A percentile compares a stretch with the other conserved stretches of the same genome.
Conservation (phyloP, 2,329 filamentous ascomycete species). For the Myotisia sp. region DNA sequence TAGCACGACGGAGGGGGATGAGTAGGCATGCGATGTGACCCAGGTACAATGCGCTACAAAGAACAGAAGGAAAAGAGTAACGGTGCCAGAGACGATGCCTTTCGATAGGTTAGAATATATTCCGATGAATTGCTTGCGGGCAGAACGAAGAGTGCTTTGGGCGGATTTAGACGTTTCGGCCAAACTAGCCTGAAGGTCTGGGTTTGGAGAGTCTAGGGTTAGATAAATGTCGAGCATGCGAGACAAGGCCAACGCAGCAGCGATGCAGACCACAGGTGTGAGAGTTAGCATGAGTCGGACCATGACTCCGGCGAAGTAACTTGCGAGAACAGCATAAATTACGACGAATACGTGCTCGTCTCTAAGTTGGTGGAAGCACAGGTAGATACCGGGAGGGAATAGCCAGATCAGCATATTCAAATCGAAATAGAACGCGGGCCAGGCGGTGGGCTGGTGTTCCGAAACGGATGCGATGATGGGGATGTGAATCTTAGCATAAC, state of each 20-base stretch:
- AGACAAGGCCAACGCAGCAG: constrained; percentile 77
- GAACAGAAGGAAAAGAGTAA: constrained; percentile 69
- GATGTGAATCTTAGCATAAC: constrained; percentile 98
- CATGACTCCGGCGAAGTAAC: constrained; percentile 99
- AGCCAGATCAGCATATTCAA: constrained; percentile 97
- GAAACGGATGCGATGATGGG: constrained; percentile 99
- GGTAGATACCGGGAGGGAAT: constrained; percentile 94
- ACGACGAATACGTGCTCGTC: constrained; percentile 98
- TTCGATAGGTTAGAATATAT: constrained; percentile 75
- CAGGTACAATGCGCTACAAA: constrained; percentile 98
- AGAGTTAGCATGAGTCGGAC: constrained; percentile 96
- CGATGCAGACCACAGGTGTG: constrained; percentile 89
- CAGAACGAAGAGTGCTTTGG: constrained; percentile 46
- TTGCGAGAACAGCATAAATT: constrained; percentile 90
- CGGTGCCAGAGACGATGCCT: constrained; percentile 54
- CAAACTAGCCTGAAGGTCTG: constrained; percentile 33
- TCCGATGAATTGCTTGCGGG: constrained; percentile 60
- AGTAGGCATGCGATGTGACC: constrained; percentile 98
- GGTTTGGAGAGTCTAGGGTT: constrained; percentile 47
- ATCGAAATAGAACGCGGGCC: constrained; percentile 99
- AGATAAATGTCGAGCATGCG: constrained; percentile 81
- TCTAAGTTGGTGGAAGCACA: constrained; percentile 85
- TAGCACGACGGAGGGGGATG: constrained; percentile 89
- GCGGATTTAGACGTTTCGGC: constrained; percentile 23
- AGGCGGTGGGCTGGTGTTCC: constrained; percentile 95